These are phyloP conservation scores for Cairneyella variabilis DNA, from an alignment of 495 filamentous ascomycete species.

Conservation along the genomic window DNA sequence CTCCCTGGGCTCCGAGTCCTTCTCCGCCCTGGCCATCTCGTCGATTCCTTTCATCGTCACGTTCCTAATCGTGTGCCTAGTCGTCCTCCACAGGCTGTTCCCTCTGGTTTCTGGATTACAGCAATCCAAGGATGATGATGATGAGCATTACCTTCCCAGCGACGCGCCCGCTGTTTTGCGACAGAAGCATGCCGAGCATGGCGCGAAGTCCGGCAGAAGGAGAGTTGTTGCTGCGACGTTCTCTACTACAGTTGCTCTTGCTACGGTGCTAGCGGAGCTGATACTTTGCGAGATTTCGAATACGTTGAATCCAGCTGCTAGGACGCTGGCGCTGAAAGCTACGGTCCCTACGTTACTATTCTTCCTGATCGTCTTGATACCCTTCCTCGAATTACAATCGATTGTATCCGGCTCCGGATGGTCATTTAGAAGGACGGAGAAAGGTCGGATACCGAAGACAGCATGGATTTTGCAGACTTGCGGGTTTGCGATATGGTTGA, in stretches of 20 bases:
- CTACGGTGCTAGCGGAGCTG: constrained; percentile 68
- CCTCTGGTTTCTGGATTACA: constrained; percentile 55
- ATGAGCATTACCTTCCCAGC: constrained; percentile 49
- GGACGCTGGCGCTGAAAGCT: constrained; percentile 57
- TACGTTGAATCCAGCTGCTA: constrained; percentile 55
- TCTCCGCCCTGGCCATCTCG: constrained; percentile 36
- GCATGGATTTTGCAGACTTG: constrained; percentile 56
- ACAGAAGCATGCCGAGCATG: constrained; percentile 47
- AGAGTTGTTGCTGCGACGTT: constrained; percentile 60
- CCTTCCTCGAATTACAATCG: constrained; percentile 66
- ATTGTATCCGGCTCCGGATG: constrained; percentile 57
- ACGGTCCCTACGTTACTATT: constrained; percentile 62
- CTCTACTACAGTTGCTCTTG: constrained; percentile 65
- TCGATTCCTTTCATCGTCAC: constrained; percentile 58
- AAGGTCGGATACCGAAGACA: constrained; percentile 39
- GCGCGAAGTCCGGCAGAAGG: constrained; percentile 39
- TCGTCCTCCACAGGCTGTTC: constrained; percentile 59
- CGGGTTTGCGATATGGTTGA: constrained; percentile 59
- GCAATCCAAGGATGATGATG: constrained; percentile 37
- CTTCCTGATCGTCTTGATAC: constrained; percentile 63
- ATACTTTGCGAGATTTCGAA: constrained; percentile 79
- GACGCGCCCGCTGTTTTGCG: constrained; percentile 45
- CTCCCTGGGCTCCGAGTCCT: constrained; percentile 6
- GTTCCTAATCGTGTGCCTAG: constrained; percentile 50
- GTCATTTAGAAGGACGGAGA: constrained; percentile 47